Base-by-base conservation (phyloP, 2,329 filamentous ascomycete species). In the Aspergillus vadensis region DNA sequence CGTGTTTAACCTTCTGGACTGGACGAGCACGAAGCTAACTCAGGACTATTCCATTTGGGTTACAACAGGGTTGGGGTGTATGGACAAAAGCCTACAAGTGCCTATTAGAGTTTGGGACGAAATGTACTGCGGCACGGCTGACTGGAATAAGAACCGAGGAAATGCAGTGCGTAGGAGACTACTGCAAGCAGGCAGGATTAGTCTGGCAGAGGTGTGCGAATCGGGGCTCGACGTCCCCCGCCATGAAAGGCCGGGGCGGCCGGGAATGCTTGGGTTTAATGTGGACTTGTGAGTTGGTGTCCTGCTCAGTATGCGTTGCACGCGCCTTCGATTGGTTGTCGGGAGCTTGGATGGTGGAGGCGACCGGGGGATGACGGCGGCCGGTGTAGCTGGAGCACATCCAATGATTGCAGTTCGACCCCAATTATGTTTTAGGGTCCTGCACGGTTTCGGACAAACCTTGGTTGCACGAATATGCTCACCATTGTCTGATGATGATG, bases 1-100 rank as follows among this genome's bases (percentile, higher is more conserved):
- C 8, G 10, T 19, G 21, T 27, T 23, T 27, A 27, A 23, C 5
- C 8, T 41, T 19, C 14, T 54, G 19, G 14, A n/a, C 38, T 9
- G n/a, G 10, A 15, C 12, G 15, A 14, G 14, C 9, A 17, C 5
- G 25, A 8, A n/a, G 17, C 19, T 17, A n/a, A 49, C 19, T n/a
- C 10, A 30, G 23, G 4, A 23, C 3, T 48, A 15, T 5, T 9
- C 50, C 6, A 23, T 30, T 12, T 17, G 17, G 21, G 25, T 39
- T 6, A 32, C 25, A 36, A 32, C 27, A 66, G 64, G 3, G 55
- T 66, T 15, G 59, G 60, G 6, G 65, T 67, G 27, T 65, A 64
- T 30, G 65, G 63, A 2, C 65, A 64, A 38, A 67, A 67, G 39
- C 64, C 64, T 19, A 27, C 5, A 5, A 27, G 23, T 55, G 48